These are phyloP conservation scores for Eucalyptus victrix DNA, from an alignment of 345 rosid genomes.

Conservation along the genomic window DNA sequence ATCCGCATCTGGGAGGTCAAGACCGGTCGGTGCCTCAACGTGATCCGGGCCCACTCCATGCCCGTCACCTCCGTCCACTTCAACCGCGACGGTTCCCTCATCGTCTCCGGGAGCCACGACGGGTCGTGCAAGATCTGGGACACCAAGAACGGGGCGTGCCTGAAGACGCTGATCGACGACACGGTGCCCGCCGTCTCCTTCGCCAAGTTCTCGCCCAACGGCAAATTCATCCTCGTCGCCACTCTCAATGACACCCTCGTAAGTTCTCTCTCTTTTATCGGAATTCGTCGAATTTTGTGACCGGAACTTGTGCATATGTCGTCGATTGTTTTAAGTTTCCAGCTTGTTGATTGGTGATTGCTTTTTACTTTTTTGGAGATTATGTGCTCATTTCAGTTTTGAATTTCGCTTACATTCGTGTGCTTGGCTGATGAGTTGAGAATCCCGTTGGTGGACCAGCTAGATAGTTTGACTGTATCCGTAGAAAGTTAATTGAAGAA, in stretches of 20 bases:
- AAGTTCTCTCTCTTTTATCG: slow-evolving; percentile 7
- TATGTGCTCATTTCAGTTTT: neutral
- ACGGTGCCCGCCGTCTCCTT: slow-evolving; percentile 71
- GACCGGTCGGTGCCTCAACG: slow-evolving; percentile 58
- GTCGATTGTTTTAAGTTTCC: neutral
- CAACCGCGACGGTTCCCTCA: slow-evolving; percentile 86
- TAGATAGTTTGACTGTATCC: neutral
- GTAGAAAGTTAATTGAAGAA: neutral
- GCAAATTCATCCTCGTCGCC: slow-evolving; percentile 81
- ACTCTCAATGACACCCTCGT: slow-evolving; percentile 86
- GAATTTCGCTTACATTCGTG: neutral
- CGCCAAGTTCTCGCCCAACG: slow-evolving; percentile 89
- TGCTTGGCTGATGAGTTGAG: neutral
- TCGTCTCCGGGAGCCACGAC: slow-evolving; percentile 83
- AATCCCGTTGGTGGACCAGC: neutral
- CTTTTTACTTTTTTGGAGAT: neutral
- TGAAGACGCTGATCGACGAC: slow-evolving; percentile 77
- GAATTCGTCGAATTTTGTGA: neutral
- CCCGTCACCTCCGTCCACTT: slow-evolving; percentile 81
- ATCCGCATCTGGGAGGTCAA: slow-evolving; percentile 91
- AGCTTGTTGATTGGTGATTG: neutral
- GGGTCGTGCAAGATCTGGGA: slow-evolving; percentile 97
- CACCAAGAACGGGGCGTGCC: slow-evolving; percentile 54
- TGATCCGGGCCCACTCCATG: slow-evolving; percentile 66
- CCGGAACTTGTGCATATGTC: neutral